phyloP scores from a whole-genome alignment of 2,329 filamentous ascomycete genomes.

The Trichoderma polysporum region DNA sequence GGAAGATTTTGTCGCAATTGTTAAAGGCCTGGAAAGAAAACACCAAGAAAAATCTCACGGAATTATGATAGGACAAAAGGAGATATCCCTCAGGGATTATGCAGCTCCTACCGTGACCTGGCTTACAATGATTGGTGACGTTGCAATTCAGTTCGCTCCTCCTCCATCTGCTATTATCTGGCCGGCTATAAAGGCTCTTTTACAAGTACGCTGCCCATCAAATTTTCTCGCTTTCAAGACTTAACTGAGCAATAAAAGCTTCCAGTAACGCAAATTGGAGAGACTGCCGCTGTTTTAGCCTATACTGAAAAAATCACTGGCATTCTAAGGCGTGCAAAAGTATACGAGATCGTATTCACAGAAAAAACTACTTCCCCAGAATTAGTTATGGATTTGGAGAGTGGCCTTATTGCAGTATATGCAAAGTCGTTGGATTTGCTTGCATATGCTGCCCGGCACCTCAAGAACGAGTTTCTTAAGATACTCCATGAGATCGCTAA shows the following conservation, averaged over 20 bases:
- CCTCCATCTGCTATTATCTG: not conserved
- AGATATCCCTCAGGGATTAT: not conserved
- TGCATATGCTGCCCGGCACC: not conserved
- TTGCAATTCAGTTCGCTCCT: not conserved
- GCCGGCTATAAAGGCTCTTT: not conserved
- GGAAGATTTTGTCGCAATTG: not conserved
- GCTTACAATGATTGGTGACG: not conserved
- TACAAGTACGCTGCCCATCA: not conserved
- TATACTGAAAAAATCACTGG: not conserved
- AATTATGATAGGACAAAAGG: not conserved
- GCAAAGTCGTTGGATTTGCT: slow-evolving; percentile 4
- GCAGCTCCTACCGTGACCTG: not conserved
- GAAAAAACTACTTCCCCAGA: not conserved
- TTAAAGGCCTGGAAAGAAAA: not conserved
- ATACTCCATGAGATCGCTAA: not conserved
- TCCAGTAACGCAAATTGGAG: not conserved
- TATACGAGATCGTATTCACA: not conserved
- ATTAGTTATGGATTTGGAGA: not conserved
- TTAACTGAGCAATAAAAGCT: not conserved
- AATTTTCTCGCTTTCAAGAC: too few species aligned
- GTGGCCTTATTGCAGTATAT: not conserved
- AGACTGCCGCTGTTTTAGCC: not conserved
- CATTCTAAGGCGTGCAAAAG: not conserved
- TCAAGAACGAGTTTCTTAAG: not conserved
- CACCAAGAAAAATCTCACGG: not conserved